These are phyloP conservation scores for Colletotrichum musicola DNA, from an alignment of 2,329 filamentous ascomycete genomes.

Conservation along the genomic window DNA sequence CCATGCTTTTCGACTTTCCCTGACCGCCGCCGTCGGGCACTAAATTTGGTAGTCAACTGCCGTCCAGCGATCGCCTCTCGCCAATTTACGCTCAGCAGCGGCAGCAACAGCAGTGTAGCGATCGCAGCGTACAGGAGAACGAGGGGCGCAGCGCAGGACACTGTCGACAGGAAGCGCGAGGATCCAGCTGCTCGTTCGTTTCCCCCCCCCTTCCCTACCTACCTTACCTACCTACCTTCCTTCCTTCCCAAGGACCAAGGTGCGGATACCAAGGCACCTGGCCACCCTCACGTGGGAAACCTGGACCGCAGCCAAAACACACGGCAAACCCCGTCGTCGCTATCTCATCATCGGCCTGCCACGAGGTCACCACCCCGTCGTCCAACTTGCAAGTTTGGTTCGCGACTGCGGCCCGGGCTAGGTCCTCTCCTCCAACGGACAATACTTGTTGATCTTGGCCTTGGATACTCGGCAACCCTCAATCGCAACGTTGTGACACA, in stretches of 20 bases:
- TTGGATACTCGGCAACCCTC: slow-evolving; percentile 26
- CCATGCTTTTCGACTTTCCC: slow-evolving; percentile 28
- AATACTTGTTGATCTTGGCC: slow-evolving; percentile 19
- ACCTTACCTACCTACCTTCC: no score
- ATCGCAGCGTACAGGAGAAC: not conserved
- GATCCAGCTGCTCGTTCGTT: slow-evolving; percentile 23
- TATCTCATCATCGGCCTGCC: slow-evolving; percentile 16
- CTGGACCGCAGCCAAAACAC: slow-evolving; percentile 28
- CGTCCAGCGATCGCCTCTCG: slow-evolving; percentile 14
- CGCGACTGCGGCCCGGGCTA: not conserved
- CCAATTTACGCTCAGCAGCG: not conserved
- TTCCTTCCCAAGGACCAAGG: no score
- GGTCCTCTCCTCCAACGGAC: not conserved
- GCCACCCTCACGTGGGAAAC: slow-evolving; percentile 27
- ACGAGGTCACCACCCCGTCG: not conserved
- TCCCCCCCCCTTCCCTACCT: slow-evolving; percentile 18
- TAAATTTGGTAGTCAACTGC: slow-evolving; percentile 25
- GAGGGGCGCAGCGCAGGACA: slow-evolving; percentile 3
- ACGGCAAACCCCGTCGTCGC: slow-evolving; percentile 19
- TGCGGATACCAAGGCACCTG: no score
- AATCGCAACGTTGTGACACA: slow-evolving; percentile 26
- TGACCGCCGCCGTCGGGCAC: slow-evolving; percentile 24
- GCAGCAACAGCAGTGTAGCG: not conserved
- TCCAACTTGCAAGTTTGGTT: slow-evolving; percentile 1
- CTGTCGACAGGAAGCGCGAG: slow-evolving; percentile 12